Evolutionary conservation across 2,329 filamentous ascomycete genomes (phyloP), one percentile per base, ranked within the genome.

Genomic region (Phoma sp.): DNA sequence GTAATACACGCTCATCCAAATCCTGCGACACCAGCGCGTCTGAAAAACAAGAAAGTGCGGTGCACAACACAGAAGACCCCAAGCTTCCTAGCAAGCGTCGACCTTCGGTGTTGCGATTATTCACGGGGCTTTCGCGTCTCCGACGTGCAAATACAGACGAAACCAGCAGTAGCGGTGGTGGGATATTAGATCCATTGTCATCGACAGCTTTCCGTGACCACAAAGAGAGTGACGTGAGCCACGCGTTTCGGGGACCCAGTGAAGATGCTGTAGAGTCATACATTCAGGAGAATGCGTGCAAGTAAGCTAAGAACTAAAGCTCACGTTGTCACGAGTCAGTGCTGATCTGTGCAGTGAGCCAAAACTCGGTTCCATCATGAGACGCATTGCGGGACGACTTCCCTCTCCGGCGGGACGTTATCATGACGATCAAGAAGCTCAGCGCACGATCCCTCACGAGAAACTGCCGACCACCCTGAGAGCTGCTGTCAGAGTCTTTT

Each of bases 121-220:
- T 69, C 23, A 61, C 62, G 13, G 52, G 64, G 10, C 38, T 68
- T 22, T 55, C 65, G 13, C 61, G 62, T 29, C 33, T 66, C 25
- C 65, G 62, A 8, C 64, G 67, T 10, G 51, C 58, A n/a, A 53
- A 58, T 7, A 66, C 60, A 1, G 60, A 57, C 45, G 64, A 65
- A 7, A 52, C 49, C 8, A 59, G 40, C 25, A 37, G 11, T 5
- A 58, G 58, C 35, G 52, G 46, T 24, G 46, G 46, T 27, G 55
- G 52, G 35, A 10, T 23, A 0, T 42, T 55, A 42, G 52, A 61
- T 33, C n/a, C 29, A 9, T 29, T 37, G 2, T 30, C 35, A 11
- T 36, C 35, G 23, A 25, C 45, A 25, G 40, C 32, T 27, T 47
- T 37, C 9, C 40, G 36, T 11, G 42, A 41, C 32, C 53, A 45